Base-by-base conservation (phyloP, 2,329 filamentous ascomycete genomes). In the Biscogniauxia marginata region DNA sequence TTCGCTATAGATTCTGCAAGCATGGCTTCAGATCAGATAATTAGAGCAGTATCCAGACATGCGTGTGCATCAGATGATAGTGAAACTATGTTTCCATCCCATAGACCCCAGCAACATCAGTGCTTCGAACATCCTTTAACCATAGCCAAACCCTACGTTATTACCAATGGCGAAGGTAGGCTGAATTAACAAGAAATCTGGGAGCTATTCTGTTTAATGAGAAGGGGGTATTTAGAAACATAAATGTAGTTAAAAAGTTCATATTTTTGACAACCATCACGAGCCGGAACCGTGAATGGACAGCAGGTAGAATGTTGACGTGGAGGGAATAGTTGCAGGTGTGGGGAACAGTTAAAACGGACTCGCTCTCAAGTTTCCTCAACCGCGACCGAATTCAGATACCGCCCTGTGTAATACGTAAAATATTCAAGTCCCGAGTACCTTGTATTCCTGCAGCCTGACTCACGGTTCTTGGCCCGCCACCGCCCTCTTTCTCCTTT, bases 1-100 rank as follows among this genome's bases (percentile, higher is more conserved):
- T 62, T 69, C 65, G 59, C 66, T 69, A 55, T 52, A 47, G 54
- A 59, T 66, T 63, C 63, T 65, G 57, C 52, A 63, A 63, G 53
- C 59, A 65, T 63, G 61, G 45, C 52, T 57, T 55, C 55, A 53
- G 22, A 59, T 59, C 54, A 62, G 58, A 54, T 50, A 67, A 67
- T 64, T 58, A 55, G 56, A 65, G 52, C 53, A 54, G 52, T 58
- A 55, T 58, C 50, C 54, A 54, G 13, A 39, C 11, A 39, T 39
- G 30, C 13, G 30, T 16, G 30, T 39, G 30, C 13, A 39, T 39
- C 30, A 39, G 56, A 56, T 52, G 4, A 8, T 45, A 5, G 22
- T 44, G 11, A 43, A 53, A 19, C 18, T 20, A 20, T 55, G 2
- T 22, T 49, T 39, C 9, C 11, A 30, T 39, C 11, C 30, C 7